Evolutionary conservation across 2,329 filamentous ascomycete species (phyloP), one percentile per base, ranked within the genome.

Genomic region (Exophiala oligosperma): DNA sequence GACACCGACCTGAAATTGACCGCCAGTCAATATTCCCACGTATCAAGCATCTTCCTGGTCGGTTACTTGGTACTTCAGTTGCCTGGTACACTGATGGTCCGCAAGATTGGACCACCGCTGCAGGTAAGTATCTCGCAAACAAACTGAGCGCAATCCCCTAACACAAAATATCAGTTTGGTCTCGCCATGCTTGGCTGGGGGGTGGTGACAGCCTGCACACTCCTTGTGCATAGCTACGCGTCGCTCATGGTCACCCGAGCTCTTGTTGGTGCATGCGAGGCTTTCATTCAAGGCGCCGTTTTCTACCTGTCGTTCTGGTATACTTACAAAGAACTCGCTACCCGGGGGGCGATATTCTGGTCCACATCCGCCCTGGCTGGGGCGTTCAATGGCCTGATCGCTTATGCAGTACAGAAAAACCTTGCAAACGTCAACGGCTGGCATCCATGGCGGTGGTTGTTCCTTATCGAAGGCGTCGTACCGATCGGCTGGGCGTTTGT

Each of bases 311-410:
- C 52, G 23, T 51, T 55, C 40, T 59, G 51, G 44, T 59, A 54
- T 26, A 32, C 51, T 11, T 40, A 44, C 12, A 47, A 55, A n/a
- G 56, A 59, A 26, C 51, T 59, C 3, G 51, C 51, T n/a, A 70
- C 68, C 50, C 71, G 78, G 9, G 71, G 75, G 44, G 73, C 76
- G 3, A 66, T 79, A 2, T 75, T 77, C 68, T 80, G 78, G 66
- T 75, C 73, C 52, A 76, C 77, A 0, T 73, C 75, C 2, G 75
- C 73, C 41, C 65, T 81, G 35, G 79, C 80, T 0, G 79, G 80
- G n/a, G 79, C 78, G 1, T 81, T 83, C 56, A 76, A 75, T 2
- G 80, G 80, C 0, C 68, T 82, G 23, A 68, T 83, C 1, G 80
- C 81, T 2, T 81, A 72, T 61, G 79, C 68, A 2, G 79, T 82